Evolutionary conservation across 2,329 filamentous ascomycete species (phyloP).

Genomic region (Erysiphe neolycopersici): DNA sequence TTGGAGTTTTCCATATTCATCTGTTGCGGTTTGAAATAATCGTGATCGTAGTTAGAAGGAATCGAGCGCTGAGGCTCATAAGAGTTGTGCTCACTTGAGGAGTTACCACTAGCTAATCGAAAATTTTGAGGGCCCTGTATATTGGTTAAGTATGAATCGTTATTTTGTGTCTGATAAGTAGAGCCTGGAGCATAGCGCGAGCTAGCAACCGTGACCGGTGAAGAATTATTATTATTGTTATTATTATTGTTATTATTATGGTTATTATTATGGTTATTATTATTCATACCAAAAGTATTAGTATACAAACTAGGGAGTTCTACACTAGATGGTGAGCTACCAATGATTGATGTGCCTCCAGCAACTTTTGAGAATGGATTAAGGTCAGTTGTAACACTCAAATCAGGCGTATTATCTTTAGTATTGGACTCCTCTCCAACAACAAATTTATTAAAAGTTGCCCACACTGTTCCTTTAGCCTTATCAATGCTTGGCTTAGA

Average conservation of each 20-base stretch:
- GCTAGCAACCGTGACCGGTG: slow-evolving; percentile 5
- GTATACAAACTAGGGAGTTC: slow-evolving; percentile 30
- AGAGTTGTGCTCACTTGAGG: slow-evolving; percentile 18
- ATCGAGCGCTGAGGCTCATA: slow-evolving; percentile 19
- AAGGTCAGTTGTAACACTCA: slow-evolving; percentile 25
- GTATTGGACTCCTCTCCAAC: slow-evolving; percentile 62
- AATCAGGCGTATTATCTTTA: slow-evolving; percentile 27
- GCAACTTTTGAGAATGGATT: slow-evolving; percentile 67
- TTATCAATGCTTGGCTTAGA: slow-evolving; percentile 90
- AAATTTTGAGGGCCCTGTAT: slow-evolving; percentile 13
- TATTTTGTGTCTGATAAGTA: slow-evolving; percentile 5
- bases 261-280: background rate
- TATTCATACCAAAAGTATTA: slow-evolving; percentile 11
- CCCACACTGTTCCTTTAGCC: slow-evolving; percentile 73
- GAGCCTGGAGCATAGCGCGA: slow-evolving; percentile 13
- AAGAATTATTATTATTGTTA: slow-evolving; percentile 3
- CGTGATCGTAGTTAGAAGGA: slow-evolving; percentile 3
- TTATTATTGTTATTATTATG: slow-evolving; percentile 12
- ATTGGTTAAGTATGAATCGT: slow-evolving; percentile 6
- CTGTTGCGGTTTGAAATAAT: background rate
- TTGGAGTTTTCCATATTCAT: background rate
- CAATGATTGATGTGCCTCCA: slow-evolving; percentile 48
- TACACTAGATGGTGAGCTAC: slow-evolving; percentile 45
- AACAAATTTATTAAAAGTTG: slow-evolving; percentile 89
- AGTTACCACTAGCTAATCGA: slow-evolving; percentile 20